These are phyloP conservation scores for Sporothrix mexicana DNA, from an alignment of 2,329 filamentous ascomycete genomes.

Conservation along the genomic window DNA sequence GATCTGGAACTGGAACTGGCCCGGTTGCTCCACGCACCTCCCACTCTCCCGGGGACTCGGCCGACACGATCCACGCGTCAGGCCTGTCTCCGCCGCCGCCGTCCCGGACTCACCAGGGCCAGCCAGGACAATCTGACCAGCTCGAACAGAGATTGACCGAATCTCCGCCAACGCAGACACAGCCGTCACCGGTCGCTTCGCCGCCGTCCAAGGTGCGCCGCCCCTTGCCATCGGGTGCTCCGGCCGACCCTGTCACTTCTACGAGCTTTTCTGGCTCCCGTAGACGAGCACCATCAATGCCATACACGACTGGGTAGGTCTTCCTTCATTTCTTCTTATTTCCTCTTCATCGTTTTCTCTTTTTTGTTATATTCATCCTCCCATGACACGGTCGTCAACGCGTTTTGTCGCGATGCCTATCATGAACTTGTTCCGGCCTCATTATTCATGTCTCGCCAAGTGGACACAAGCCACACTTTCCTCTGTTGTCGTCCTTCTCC, in stretches of 20 bases:
- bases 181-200: conserved; percentile 5
- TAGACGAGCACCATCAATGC: neutral
- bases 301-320: conserved; percentile 19
- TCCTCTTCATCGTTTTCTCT: neutral
- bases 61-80: conserved; percentile 27
- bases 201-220: conserved; percentile 20
- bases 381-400: neutral
- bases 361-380: neutral
- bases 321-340: neutral
- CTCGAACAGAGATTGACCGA: neutral
- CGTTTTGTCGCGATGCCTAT: conserved; percentile 12
- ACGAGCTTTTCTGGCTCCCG: neutral
- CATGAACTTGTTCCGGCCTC: conserved; percentile 5
- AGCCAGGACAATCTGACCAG: conserved; percentile 3
- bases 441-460: conserved; percentile 8
- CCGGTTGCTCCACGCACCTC: no score
- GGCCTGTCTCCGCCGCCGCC: conserved; percentile 22
- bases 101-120: neutral
- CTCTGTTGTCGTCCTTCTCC: neutral
- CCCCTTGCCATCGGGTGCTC: conserved; percentile 23
- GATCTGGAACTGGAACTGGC: neutral
- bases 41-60: neutral
- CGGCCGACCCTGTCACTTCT: neutral
- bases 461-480: conserved; percentile 2
- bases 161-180: neutral